Conservation (phyloP, 306 rosid species). For the Alnus rubra region DNA sequence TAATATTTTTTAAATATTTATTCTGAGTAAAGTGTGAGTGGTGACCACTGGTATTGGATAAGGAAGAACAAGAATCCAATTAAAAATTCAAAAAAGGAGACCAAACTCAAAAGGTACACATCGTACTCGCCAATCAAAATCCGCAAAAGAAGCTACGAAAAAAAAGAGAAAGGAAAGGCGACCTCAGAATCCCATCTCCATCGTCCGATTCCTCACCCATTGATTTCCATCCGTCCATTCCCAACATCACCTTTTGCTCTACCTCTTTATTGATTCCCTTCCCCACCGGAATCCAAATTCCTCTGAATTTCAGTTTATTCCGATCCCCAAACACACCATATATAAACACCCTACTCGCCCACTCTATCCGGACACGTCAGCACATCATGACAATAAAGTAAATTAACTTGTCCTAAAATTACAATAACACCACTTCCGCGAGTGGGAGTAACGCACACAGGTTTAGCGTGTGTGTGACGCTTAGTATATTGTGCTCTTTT, state of each 20-base stretch:
- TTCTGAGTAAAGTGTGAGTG: no score
- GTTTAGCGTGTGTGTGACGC: constrained; percentile 25
- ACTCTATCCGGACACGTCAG: not conserved
- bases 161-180: not conserved
- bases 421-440: not conserved
- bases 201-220: constrained; percentile 17
- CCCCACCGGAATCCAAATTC: constrained; percentile 31
- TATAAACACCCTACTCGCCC: not conserved
- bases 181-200: not conserved
- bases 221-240: constrained; percentile 22
- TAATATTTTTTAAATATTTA: no score
- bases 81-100: constrained; percentile 12
- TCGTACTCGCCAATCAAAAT: not conserved
- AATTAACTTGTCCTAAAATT: not conserved
- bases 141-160: not conserved
- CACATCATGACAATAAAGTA: not conserved
- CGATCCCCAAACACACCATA: not conserved
- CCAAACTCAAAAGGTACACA: constrained; percentile 3
- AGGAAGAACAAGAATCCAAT: constrained; percentile 20
- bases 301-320: constrained; percentile 21
- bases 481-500: not conserved
- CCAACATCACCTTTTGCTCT: not conserved
- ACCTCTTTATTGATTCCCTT: not conserved
- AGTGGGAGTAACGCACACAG: not conserved
- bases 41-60: constrained; percentile 2